A percentile compares a stretch with the other conserved stretches of the same genome.
Conservation (phyloP, 2,329 filamentous ascomycete genomes). For the Venturia pyrina region DNA sequence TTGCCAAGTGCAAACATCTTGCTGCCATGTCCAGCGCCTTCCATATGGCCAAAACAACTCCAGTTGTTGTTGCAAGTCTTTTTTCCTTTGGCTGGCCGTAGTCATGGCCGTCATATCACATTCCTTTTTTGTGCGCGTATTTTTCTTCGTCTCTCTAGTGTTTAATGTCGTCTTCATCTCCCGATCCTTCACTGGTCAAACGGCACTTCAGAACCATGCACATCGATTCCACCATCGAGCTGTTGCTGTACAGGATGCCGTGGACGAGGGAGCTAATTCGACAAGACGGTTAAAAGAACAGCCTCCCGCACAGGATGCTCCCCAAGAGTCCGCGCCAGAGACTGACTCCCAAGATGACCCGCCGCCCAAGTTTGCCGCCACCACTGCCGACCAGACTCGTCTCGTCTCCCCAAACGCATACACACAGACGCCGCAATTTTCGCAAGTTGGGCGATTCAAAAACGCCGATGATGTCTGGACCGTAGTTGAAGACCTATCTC, state of each 20-base stretch:
- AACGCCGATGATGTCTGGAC: neutral
- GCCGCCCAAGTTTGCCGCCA: neutral
- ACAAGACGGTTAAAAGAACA: neutral
- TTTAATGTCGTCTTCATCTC: neutral
- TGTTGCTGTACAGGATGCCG: neutral
- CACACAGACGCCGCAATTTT: neutral
- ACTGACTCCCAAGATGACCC: too few species aligned
- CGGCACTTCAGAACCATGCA: neutral
- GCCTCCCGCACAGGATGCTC: neutral
- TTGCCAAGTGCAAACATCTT: neutral
- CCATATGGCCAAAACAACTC: neutral
- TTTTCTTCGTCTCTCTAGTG: neutral
- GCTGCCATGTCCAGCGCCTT: neutral
- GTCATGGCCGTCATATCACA: neutral
- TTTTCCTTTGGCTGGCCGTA: neutral
- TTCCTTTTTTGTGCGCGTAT: neutral
- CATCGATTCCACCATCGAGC: conserved; percentile 4
- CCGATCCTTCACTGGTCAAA: neutral
- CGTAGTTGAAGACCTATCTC: neutral
- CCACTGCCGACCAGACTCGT: neutral
- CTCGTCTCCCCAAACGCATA: neutral
- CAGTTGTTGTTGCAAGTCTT: neutral
- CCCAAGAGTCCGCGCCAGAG: neutral
- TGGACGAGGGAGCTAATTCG: neutral
- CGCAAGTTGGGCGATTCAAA: neutral